These are phyloP conservation scores for Colletotrichum lindemuthianum DNA, from an alignment of 2,329 filamentous ascomycete species.

Conservation along the genomic window DNA sequence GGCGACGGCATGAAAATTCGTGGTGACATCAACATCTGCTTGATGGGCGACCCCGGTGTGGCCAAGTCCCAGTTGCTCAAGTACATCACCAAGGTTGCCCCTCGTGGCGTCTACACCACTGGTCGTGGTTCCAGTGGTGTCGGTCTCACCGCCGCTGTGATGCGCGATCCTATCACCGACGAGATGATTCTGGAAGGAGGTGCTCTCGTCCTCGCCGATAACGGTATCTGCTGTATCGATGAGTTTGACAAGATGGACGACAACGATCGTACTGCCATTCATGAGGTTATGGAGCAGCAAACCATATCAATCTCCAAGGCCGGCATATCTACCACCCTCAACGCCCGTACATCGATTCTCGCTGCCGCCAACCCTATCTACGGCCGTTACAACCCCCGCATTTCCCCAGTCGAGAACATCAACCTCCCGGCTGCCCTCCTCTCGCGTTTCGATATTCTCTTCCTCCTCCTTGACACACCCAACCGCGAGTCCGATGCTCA, in stretches of 20 bases:
- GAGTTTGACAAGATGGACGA: slow-evolving; percentile 94
- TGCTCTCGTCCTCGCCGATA: slow-evolving; percentile 82
- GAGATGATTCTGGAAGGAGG: slow-evolving; percentile 87
- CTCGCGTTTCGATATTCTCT: slow-evolving; percentile 96
- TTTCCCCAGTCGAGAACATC: slow-evolving; percentile 98
- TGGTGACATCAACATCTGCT: slow-evolving; percentile 97
- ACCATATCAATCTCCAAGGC: slow-evolving; percentile 86
- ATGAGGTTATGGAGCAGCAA: slow-evolving; percentile 91
- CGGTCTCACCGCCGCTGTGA: slow-evolving; percentile 83
- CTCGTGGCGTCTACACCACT: slow-evolving; percentile 87
- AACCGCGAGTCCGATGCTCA: slow-evolving; percentile 90
- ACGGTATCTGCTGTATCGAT: slow-evolving; percentile 87
- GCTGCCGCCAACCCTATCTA: slow-evolving; percentile 97
- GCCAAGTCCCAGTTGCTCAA: slow-evolving; percentile 98
- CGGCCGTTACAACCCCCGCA: slow-evolving; percentile 95
- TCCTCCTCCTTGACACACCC: slow-evolving; percentile 95
- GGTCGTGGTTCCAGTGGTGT: slow-evolving; percentile 84
- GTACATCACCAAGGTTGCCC: slow-evolving; percentile 98
- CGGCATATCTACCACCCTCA: slow-evolving; percentile 80
- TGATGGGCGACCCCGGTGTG: slow-evolving; percentile 99
- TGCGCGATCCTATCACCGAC: slow-evolving; percentile 85
- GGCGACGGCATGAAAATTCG: slow-evolving; percentile 98
- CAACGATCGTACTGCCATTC: slow-evolving; percentile 82
- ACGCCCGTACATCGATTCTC: slow-evolving; percentile 94
- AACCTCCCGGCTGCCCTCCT: slow-evolving; percentile 97